These are phyloP conservation scores for Tothia fuscella DNA, from an alignment of 2,329 filamentous ascomycete genomes.

Conservation along the genomic window DNA sequence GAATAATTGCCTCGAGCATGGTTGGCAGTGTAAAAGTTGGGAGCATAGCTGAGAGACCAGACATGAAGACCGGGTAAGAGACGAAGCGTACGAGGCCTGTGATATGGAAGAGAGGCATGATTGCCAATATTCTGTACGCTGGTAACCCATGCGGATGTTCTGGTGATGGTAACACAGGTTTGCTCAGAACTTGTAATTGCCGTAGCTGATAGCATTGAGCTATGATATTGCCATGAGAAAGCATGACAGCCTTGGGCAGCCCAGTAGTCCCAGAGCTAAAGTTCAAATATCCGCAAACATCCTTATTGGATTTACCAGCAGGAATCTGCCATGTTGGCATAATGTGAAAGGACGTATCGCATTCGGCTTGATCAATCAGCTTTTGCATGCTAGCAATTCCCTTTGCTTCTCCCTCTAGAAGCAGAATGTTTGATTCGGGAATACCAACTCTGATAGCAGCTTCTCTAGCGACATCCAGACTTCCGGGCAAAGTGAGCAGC, in stretches of 20 bases:
- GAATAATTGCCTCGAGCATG: conserved; percentile 2
- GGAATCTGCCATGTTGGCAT: conserved; percentile 3
- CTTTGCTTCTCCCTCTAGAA: conserved; percentile 8
- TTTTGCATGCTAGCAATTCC: conserved; percentile 4
- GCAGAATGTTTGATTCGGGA: background rate
- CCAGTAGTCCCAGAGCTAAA: conserved; percentile 24
- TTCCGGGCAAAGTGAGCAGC: background rate
- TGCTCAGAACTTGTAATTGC: background rate
- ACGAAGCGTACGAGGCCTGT: conserved; percentile 7
- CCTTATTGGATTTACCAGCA: background rate
- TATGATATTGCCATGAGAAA: conserved; percentile 26
- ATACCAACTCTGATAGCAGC: conserved; percentile 5
- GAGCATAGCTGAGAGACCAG: conserved; percentile 2
- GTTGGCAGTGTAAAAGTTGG: conserved; percentile 4
- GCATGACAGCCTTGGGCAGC: conserved; percentile 26
- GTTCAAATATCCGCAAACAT: conserved; percentile 7
- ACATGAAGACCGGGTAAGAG: conserved; percentile 4
- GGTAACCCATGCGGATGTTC: background rate
- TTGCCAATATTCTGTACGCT: background rate
- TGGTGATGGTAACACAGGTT: background rate
- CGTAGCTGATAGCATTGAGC: conserved; percentile 11
- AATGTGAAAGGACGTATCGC: background rate
- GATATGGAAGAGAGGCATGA: conserved; percentile 9
- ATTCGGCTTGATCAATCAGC: background rate
- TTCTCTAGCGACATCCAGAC: conserved; percentile 4